A percentile compares a stretch with the other conserved stretches of the same genome.
Conservation (phyloP, 2,329 filamentous ascomycete genomes). For the Neopestalotiopsis sp. region DNA sequence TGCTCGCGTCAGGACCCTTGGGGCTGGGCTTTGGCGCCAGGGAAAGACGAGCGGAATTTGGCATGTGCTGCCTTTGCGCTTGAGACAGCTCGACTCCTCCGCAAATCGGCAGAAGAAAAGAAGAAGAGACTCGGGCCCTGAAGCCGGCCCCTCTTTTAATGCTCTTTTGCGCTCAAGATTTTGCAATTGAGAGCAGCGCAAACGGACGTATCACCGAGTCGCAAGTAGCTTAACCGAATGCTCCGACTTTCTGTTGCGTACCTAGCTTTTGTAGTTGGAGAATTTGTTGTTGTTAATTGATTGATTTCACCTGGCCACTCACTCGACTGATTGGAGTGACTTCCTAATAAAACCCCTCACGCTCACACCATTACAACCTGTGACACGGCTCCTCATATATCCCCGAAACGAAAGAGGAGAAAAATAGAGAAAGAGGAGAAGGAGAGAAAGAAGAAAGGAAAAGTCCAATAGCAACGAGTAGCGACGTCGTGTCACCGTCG, state of each 20-base stretch:
- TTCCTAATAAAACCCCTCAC: constrained; percentile 4
- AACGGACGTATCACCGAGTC: constrained; percentile 16
- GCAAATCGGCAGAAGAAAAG: constrained; percentile 33
- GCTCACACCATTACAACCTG: neutral
- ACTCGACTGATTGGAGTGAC: neutral
- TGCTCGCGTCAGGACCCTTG: neutral
- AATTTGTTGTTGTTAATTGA: neutral
- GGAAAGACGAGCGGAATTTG: neutral
- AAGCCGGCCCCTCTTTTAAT: constrained; percentile 23
- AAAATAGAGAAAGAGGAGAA: neutral
- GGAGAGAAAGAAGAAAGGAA: neutral
- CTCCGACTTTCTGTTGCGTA: neutral
- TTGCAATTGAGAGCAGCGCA: constrained; percentile 15
- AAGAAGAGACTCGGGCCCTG: constrained; percentile 24
- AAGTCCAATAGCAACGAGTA: neutral
- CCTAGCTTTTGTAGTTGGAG: neutral
- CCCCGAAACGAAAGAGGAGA: constrained; percentile 5
- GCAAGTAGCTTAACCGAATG: constrained; percentile 20
- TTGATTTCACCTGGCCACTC: neutral
- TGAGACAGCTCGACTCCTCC: constrained; percentile 26
- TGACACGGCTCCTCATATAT: constrained; percentile 13
- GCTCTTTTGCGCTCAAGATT: constrained; percentile 8
- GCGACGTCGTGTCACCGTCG: neutral
- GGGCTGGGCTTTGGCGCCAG: neutral
- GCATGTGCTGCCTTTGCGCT: neutral